Evolutionary conservation across 176 grass and related monocot genomes (phyloP).

Genomic region (Coix lacrymajobi): DNA sequence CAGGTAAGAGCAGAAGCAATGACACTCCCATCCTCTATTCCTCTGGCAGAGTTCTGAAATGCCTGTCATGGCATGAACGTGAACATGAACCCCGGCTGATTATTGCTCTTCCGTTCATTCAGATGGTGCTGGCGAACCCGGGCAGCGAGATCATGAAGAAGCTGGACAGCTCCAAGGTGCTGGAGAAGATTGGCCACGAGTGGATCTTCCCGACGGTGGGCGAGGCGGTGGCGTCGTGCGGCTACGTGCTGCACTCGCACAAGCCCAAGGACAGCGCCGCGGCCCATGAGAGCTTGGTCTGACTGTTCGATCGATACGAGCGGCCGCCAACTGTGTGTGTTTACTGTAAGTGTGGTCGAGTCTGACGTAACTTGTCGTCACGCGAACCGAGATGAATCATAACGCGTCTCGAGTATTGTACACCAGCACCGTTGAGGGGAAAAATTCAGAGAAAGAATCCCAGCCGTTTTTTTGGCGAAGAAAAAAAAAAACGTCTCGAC

Average conservation of each 20-base stretch:
- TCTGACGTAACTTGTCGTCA: background rate
- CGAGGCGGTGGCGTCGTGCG: conserved; percentile 63
- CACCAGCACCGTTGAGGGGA: background rate
- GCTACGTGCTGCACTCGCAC: conserved; percentile 57
- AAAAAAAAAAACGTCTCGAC: background rate
- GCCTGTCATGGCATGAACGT: background rate
- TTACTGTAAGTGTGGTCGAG: background rate
- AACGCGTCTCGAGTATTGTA: conserved; percentile 33
- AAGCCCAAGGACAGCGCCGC: conserved; percentile 27
- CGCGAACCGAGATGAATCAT: conserved; percentile 27
- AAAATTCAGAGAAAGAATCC: conserved; percentile 15
- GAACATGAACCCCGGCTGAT: background rate
- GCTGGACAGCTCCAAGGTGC: conserved; percentile 71
- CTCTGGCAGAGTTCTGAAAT: background rate
- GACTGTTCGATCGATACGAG: background rate
- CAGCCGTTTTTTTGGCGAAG: conserved; percentile 1
- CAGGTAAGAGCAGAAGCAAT: conserved; percentile 46
- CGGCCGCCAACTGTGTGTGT: background rate
- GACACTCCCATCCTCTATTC: background rate
- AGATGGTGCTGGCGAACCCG: conserved; percentile 83
- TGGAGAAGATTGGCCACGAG: conserved; percentile 72
- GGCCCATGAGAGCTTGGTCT: conserved; percentile 50
- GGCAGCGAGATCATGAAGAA: conserved; percentile 98
- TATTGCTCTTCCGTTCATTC: background rate
- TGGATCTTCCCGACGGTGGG: conserved; percentile 89